Percentiles rank a stretch among this genome's conserved stretches.
phyloP scores from a whole-genome alignment of 2,329 filamentous ascomycete species.

The Myriosclerotinia curreyana region DNA sequence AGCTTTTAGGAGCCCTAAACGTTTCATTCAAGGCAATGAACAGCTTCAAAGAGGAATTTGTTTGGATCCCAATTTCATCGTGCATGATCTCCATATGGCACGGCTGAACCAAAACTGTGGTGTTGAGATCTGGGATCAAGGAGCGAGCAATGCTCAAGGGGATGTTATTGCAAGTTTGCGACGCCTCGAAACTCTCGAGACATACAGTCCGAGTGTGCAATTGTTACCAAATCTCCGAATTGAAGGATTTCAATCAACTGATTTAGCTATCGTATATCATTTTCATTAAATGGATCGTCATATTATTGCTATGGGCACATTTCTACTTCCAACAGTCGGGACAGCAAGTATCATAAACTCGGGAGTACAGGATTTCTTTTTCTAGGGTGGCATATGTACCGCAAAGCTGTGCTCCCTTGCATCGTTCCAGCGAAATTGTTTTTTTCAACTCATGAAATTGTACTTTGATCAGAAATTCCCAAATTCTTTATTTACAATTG shows the following conservation, averaged over 20 bases:
- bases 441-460: constrained; percentile 1
- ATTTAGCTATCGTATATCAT: background rate
- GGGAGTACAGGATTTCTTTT: constrained; percentile 2
- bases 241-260: background rate
- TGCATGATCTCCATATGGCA: background rate
- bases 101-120: background rate
- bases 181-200: background rate
- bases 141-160: background rate
- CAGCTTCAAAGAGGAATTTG: background rate
- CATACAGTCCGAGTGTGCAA: background rate
- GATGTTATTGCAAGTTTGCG: background rate
- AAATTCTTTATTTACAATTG: constrained; percentile 8
- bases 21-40: constrained; percentile 6
- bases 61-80: background rate
- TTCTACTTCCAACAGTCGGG: background rate
- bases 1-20: background rate
- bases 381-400: constrained; percentile 3
- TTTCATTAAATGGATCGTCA: background rate
- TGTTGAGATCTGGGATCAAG: constrained; percentile 11
- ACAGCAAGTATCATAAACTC: background rate
- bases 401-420: constrained; percentile 11
- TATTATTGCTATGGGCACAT: constrained; percentile 11
- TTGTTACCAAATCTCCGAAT: background rate
- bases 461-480: background rate
- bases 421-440: constrained; percentile 1